Conservation (phyloP, 2,329 filamentous ascomycete genomes). For the Monosporascus sp. region DNA sequence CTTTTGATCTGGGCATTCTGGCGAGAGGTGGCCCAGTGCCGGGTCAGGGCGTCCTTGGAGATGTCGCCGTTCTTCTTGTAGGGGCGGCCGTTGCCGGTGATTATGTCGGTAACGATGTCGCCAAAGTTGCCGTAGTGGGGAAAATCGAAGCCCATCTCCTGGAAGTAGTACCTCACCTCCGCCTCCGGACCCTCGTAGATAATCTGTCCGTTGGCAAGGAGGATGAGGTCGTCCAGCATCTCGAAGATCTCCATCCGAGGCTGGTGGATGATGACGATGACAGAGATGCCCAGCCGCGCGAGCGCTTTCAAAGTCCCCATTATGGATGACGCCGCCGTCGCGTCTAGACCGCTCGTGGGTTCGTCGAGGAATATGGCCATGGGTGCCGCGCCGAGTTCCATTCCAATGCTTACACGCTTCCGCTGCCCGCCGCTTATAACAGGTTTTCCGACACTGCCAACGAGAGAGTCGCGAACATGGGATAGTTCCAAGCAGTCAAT, state of each 20-base stretch:
- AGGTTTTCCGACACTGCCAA: slow-evolving; percentile 46
- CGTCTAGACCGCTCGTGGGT: slow-evolving; percentile 50
- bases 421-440: slow-evolving; percentile 54
- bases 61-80: slow-evolving; percentile 45
- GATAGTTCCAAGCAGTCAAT: slow-evolving; percentile 49
- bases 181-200: slow-evolving; percentile 48
- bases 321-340: slow-evolving; percentile 50
- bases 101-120: slow-evolving; percentile 57
- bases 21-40: slow-evolving; percentile 38
- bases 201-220: slow-evolving; percentile 49
- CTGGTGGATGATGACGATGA: slow-evolving; percentile 57
- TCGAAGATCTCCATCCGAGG: slow-evolving; percentile 55
- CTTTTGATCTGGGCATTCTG: slow-evolving; percentile 16
- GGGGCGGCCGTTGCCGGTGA: slow-evolving; percentile 49
- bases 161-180: slow-evolving; percentile 44
- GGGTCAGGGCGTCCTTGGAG: slow-evolving; percentile 44
- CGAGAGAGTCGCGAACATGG: slow-evolving; percentile 46
- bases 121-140: slow-evolving; percentile 47
- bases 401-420: slow-evolving; percentile 55
- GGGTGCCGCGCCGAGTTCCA: slow-evolving; percentile 53
- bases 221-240: slow-evolving; percentile 50
- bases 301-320: slow-evolving; percentile 51
- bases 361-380: slow-evolving; percentile 52
- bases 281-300: slow-evolving; percentile 49
- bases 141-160: slow-evolving; percentile 47